These are phyloP conservation scores for Ophiosphaerella narmari DNA, from an alignment of 2,329 filamentous ascomycete species.

Conservation along the genomic window DNA sequence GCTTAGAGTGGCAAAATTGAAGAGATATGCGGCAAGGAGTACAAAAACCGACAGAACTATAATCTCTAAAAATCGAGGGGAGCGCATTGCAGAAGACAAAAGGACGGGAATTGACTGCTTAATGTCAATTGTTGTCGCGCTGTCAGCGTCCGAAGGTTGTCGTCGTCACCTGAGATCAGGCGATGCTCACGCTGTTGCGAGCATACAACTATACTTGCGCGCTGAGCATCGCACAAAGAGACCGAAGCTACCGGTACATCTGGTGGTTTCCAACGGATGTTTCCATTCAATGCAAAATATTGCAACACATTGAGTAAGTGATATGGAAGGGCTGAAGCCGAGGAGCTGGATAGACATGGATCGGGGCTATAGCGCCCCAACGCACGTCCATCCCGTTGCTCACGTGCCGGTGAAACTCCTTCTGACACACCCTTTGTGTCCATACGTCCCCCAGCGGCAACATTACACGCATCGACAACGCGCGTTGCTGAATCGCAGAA, in stretches of 20 bases:
- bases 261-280: too few relatives aligned
- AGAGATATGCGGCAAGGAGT: constrained; percentile 7
- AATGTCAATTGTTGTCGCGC: background rate
- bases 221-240: too few relatives aligned
- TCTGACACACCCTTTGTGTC: constrained; percentile 34
- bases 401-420: constrained; percentile 29
- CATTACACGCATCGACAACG: constrained; percentile 26
- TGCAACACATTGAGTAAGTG: background rate
- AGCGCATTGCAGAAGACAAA: constrained; percentile 3
- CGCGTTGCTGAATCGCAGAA: constrained; percentile 5
- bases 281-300: too few relatives aligned
- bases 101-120: too few relatives aligned
- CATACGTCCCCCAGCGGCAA: constrained; percentile 23
- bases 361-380: background rate
- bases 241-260: too few relatives aligned
- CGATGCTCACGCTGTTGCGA: background rate
- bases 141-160: background rate
- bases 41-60: background rate
- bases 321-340: background rate
- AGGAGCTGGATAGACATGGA: background rate
- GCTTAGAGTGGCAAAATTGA: background rate
- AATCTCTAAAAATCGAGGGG: background rate
- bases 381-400: constrained; percentile 13
- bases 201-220: background rate
- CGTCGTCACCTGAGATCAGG: background rate